Conservation (phyloP, 257 asterid species). For the Paulownia fortunei region DNA sequence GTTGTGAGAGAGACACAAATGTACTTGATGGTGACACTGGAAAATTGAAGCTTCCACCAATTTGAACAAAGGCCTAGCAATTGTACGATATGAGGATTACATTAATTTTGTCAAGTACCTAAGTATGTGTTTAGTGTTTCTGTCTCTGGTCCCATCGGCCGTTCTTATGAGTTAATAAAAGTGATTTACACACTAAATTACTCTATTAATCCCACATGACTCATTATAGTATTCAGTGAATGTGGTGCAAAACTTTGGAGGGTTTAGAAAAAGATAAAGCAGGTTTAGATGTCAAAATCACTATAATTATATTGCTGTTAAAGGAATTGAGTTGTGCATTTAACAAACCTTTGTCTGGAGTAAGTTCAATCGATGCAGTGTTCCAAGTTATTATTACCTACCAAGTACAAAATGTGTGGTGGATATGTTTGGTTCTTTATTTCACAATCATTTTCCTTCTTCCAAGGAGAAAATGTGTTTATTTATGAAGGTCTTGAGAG, state of each 20-base stretch:
- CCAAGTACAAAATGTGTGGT: too few relatives aligned
- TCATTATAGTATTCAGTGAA: conserved; percentile 34
- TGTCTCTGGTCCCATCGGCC: conserved; percentile 21
- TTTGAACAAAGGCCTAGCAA: neutral
- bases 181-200: neutral
- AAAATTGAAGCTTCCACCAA: neutral
- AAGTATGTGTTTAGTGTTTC: neutral
- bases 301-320: conserved; percentile 29
- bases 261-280: conserved; percentile 8
- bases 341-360: conserved; percentile 44
- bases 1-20: neutral
- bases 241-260: conserved; percentile 27
- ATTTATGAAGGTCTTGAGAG: too few relatives aligned
- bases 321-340: conserved; percentile 28
- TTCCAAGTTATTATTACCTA: neutral
- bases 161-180: neutral
- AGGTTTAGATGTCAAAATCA: conserved; percentile 32
- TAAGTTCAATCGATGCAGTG: conserved; percentile 30
- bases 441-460: too few relatives aligned
- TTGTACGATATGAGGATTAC: conserved; percentile 14
- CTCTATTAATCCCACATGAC: conserved; percentile 2
- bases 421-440: too few relatives aligned
- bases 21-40: conserved; percentile 16
- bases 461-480: too few relatives aligned
- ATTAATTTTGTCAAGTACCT: neutral